Percentiles rank a stretch among this genome's conserved stretches.
Evolutionary conservation across 1,284 basidiomycete genomes (phyloP).

Genomic region (Bondarzewia mesenterica): DNA sequence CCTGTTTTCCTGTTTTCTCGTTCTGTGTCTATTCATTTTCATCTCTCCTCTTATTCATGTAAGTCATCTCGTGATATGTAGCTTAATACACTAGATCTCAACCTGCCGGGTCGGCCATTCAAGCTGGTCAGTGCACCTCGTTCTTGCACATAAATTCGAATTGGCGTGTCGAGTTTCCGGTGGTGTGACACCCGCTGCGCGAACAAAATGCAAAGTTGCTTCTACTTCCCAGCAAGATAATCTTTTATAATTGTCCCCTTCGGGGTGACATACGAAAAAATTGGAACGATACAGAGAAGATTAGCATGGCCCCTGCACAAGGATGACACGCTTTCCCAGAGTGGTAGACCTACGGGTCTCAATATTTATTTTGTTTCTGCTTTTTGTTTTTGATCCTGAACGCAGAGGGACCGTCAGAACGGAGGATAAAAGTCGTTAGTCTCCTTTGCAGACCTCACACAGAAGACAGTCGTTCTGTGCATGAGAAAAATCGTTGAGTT

Average conservation of each 20-base stretch:
- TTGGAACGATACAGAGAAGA: not conserved
- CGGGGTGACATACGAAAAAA: conserved; percentile 2
- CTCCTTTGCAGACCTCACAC: too few relatives aligned
- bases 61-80: conserved; percentile 3
- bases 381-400: too few relatives aligned
- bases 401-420: too few relatives aligned
- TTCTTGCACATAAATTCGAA: too few relatives aligned
- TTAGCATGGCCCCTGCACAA: not conserved
- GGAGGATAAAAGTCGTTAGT: too few relatives aligned
- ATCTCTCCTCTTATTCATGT: conserved; percentile 4
- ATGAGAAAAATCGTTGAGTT: too few relatives aligned
- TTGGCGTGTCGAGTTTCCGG: too few relatives aligned
- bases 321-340: not conserved
- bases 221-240: not conserved
- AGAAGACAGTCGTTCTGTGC: too few relatives aligned
- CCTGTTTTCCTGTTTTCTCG: conserved; percentile 6
- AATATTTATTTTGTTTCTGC: conserved; percentile 3
- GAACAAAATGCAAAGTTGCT: not conserved
- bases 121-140: too few relatives aligned
- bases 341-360: not conserved
- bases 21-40: conserved; percentile 9
- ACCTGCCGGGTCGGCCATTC: too few relatives aligned
- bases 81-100: not conserved
- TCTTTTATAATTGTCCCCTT: not conserved
- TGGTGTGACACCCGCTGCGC: not conserved